A percentile compares a stretch with the other conserved stretches of the same genome.
phyloP scores from a whole-genome alignment of 2,329 filamentous ascomycete genomes.

The Paraphoma sp. region DNA sequence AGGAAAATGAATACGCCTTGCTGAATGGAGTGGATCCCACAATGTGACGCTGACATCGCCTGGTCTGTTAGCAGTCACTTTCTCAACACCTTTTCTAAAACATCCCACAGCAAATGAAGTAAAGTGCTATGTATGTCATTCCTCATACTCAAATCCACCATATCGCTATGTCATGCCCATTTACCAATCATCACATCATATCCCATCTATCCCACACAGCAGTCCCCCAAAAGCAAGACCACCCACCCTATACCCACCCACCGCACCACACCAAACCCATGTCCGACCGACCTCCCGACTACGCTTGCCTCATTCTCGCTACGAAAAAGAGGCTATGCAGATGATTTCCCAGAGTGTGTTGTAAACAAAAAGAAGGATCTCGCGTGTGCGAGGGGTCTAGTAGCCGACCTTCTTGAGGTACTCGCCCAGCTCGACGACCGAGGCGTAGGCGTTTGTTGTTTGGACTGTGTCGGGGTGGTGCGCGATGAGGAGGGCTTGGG shows the following conservation, averaged over 20 bases:
- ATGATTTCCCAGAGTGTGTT: neutral
- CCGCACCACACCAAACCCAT: neutral
- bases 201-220: neutral
- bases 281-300: neutral
- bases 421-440: conserved; percentile 83
- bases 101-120: too few species aligned
- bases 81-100: too few species aligned
- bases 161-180: neutral
- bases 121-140: neutral
- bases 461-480: conserved; percentile 80
- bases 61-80: too few species aligned
- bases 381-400: conserved; percentile 56
- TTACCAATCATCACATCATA: neutral
- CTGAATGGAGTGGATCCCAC: too few species aligned
- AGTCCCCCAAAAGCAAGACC: neutral
- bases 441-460: conserved; percentile 77
- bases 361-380: neutral
- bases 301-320: neutral
- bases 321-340: neutral
- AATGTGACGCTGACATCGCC: too few species aligned
- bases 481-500: conserved; percentile 84
- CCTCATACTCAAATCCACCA: neutral
- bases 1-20: too few species aligned
- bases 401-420: conserved; percentile 83
- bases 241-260: neutral